Conservation (phyloP, 164 flowering plant species). For the Tetrastigma voinierianum region DNA sequence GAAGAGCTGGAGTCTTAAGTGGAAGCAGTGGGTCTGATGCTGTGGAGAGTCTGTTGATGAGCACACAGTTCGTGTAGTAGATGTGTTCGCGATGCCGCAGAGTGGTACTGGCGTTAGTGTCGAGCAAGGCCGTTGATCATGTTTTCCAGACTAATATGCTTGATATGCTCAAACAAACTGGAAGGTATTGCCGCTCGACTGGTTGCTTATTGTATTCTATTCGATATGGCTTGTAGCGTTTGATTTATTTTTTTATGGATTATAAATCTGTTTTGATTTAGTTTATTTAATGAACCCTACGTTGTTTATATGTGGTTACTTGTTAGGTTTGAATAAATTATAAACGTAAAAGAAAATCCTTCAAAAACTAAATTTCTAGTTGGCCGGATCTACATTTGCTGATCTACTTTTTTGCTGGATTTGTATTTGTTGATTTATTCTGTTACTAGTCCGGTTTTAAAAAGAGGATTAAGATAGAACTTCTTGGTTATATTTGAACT, state of each 20-base stretch:
- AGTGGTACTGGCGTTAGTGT: slow-evolving; percentile 99
- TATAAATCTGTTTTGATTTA: background rate
- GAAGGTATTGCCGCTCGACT: slow-evolving; percentile 49
- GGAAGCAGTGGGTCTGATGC: slow-evolving; percentile 99
- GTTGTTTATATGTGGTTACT: background rate
- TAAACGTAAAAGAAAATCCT: too few species aligned
- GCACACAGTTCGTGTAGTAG: slow-evolving; percentile 97
- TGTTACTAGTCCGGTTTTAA: too few species aligned
- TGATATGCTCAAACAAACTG: slow-evolving; percentile 99
- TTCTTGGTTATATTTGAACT: too few species aligned
- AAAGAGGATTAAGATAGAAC: too few species aligned
- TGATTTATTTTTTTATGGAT: background rate
- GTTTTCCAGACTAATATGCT: slow-evolving; percentile 99
- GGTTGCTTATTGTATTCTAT: background rate
- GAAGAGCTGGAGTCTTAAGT: slow-evolving; percentile 98
- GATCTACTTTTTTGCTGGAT: too few species aligned
- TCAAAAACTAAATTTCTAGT: too few species aligned
- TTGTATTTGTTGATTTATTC: too few species aligned
- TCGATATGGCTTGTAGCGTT: background rate
- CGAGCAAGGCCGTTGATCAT: slow-evolving; percentile 97
- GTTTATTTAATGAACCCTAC: background rate
- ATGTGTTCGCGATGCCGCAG: slow-evolving; percentile 99
- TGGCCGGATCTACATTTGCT: too few species aligned
- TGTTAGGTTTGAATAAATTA: background rate
- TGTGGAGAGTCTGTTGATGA: slow-evolving; percentile 98